A percentile compares a stretch with the other conserved stretches of the same genome.
Conservation (phyloP, 2,329 filamentous ascomycete genomes). For the Cercospora sp. region DNA sequence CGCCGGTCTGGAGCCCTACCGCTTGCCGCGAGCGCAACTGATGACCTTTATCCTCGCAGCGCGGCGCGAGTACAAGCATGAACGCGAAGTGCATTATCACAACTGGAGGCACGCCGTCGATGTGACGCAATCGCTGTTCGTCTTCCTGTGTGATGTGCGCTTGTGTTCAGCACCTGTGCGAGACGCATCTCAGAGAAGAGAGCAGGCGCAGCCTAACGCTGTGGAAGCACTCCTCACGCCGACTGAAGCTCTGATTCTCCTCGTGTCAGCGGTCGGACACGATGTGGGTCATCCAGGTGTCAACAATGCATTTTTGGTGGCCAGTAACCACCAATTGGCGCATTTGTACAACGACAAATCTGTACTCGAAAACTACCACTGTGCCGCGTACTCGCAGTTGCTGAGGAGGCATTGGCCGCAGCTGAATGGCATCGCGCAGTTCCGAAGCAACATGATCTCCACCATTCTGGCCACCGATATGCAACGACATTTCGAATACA, state of each 20-base stretch:
- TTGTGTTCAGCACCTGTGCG: constrained; percentile 66
- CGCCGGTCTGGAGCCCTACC: constrained; percentile 72
- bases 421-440: constrained; percentile 73
- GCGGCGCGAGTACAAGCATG: constrained; percentile 86
- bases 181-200: constrained; percentile 35
- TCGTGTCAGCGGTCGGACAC: constrained; percentile 95
- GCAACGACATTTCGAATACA: constrained; percentile 95
- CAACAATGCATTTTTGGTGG: constrained; percentile 94
- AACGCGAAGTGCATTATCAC: constrained; percentile 63
- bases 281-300: constrained; percentile 97
- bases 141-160: constrained; percentile 72
- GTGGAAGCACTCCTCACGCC: constrained; percentile 76
- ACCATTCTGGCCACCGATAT: constrained; percentile 98
- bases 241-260: constrained; percentile 82
- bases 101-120: constrained; percentile 98
- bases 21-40: constrained; percentile 56
- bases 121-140: constrained; percentile 89
- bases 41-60: constrained; percentile 84
- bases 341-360: constrained; percentile 97
- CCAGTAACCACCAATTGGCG: constrained; percentile 86
- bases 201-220: constrained; percentile 48
- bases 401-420: constrained; percentile 87
- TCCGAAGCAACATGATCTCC: constrained; percentile 91
- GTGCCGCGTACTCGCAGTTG: constrained; percentile 94
- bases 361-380: constrained; percentile 95